phyloP scores from a whole-genome alignment of 2,329 filamentous ascomycete species.

The Nectriaceae sp. region DNA sequence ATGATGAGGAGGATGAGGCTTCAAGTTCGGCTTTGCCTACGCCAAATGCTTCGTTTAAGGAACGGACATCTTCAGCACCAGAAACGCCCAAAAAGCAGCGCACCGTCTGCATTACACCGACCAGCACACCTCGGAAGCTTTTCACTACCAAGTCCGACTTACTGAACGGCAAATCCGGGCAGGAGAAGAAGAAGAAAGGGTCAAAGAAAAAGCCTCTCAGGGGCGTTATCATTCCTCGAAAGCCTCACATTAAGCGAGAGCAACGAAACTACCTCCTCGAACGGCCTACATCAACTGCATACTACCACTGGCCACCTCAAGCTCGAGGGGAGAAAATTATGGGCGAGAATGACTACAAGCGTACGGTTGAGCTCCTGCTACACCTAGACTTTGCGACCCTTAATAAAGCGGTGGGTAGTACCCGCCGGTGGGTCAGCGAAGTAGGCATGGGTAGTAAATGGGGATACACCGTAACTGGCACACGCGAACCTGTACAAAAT shows the following conservation, averaged over 20 bases:
- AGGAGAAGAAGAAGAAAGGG: slow-evolving; percentile 37
- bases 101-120: slow-evolving; percentile 28
- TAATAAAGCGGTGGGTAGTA: slow-evolving; percentile 64
- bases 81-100: slow-evolving; percentile 37
- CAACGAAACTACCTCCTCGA: slow-evolving; percentile 52
- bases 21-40: slow-evolving; percentile 19
- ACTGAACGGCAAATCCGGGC: slow-evolving; percentile 1
- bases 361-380: slow-evolving; percentile 68
- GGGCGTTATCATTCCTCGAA: slow-evolving; percentile 63
- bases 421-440: slow-evolving; percentile 70
- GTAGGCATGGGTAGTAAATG: slow-evolving; percentile 56
- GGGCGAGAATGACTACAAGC: slow-evolving; percentile 64
- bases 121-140: slow-evolving; percentile 36
- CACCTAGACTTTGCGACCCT: slow-evolving; percentile 72
- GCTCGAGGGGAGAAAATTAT: slow-evolving; percentile 67
- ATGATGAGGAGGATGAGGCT: slow-evolving; percentile 43
- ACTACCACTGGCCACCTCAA: slow-evolving; percentile 65
- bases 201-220: slow-evolving; percentile 49
- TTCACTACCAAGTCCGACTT: slow-evolving; percentile 27
- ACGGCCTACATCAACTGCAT: slow-evolving; percentile 54
- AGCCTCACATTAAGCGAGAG: slow-evolving; percentile 65
- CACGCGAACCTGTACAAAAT: slow-evolving; percentile 6
- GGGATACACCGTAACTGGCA: slow-evolving; percentile 54
- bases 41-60: slow-evolving; percentile 32
- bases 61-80: slow-evolving; percentile 11